Evolutionary conservation across 768 basidiomycete species (phyloP), one percentile per base, ranked within the genome.

Genomic region (Kwoniella dendrophila): DNA sequence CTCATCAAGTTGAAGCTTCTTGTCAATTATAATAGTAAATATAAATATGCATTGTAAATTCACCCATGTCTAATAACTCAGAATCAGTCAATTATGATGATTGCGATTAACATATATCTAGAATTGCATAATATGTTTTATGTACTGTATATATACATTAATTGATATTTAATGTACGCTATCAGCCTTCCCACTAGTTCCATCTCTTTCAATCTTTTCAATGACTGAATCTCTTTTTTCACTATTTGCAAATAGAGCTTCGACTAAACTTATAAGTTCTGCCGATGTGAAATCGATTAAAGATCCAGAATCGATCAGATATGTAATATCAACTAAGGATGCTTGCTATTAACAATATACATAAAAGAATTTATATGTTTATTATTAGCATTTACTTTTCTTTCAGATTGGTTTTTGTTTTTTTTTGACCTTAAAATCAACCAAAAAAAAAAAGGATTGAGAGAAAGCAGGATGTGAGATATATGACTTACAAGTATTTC

Each of bases 291-390:
- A 97, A 79, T 97, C 94, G 30, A 95, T 87, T 66, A 97, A 81
- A 4, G 90, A 88, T 10, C 93, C 91, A 70, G 90, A 87, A 66
- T 93, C 91, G 74, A 93, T 93, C 8, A 96, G 84, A 77, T 95
- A 94, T 27, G 88, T 87, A 53, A 96, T 87, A 77, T 97, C 94
- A 38, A 87, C 90, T 76, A 97, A 86, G 32, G 43, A 58, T 30
- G 40, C 32, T 47, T 41, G 61, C 32, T 24, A 38, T 20, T n/a
- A 18, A 18, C 7, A 43, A 24, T 11, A 48, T n/a, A 18, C 5
- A 48, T 11, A 29, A 29, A 24, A 27, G n/a, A 27, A 26, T 48
- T 48, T 27, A 27, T 27, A 44, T 22, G 20, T 12, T 10, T 22
- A 10, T 22, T 6, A 44, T 44, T 36, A 7, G 34, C 7, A 16